Evolutionary conservation across 1,139 yeast genomes (phyloP).

Genomic region (Lodderomyces orthopsilosis): DNA sequence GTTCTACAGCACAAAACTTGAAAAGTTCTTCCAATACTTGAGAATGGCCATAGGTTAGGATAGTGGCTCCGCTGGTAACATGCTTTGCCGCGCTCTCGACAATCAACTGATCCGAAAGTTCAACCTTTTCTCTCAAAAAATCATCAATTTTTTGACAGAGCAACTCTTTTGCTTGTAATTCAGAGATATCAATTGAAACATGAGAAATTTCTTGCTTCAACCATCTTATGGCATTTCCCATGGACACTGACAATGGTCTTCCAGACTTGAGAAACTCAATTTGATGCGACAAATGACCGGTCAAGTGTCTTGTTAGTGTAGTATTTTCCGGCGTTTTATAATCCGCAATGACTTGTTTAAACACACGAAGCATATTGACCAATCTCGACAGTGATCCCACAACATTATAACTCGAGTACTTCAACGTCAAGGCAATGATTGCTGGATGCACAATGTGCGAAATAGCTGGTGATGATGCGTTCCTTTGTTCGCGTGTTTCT

Average conservation of each 20-base stretch:
- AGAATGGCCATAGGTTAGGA: conserved; percentile 86
- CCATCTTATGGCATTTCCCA: conserved; percentile 99
- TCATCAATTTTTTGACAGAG: conserved; percentile 70
- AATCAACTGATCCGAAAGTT: conserved; percentile 79
- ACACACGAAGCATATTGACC: conserved; percentile 79
- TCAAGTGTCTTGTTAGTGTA: conserved; percentile 82
- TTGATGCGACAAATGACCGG: conserved; percentile 88
- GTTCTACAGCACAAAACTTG: conserved; percentile 59
- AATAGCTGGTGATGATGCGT: conserved; percentile 59
- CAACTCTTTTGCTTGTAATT: conserved; percentile 66
- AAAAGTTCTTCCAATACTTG: conserved; percentile 78
- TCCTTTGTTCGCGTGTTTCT: conserved; percentile 78
- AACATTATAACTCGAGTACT: conserved; percentile 77
- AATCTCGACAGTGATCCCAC: conserved; percentile 92
- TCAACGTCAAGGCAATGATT: conserved; percentile 72
- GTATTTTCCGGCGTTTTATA: conserved; percentile 85
- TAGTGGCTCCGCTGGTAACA: conserved; percentile 72
- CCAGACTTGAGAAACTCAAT: conserved; percentile 90
- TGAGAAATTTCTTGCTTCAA: conserved; percentile 88
- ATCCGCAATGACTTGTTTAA: conserved; percentile 74
- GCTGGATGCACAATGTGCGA: conserved; percentile 85
- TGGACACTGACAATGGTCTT: conserved; percentile 85
- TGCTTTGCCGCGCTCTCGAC: conserved; percentile 78
- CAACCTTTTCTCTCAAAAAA: conserved; percentile 82
- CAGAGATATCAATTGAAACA: conserved; percentile 69